Base-by-base conservation (phyloP, 2,329 filamentous ascomycete species). In the Sordariomycetes sp. region DNA sequence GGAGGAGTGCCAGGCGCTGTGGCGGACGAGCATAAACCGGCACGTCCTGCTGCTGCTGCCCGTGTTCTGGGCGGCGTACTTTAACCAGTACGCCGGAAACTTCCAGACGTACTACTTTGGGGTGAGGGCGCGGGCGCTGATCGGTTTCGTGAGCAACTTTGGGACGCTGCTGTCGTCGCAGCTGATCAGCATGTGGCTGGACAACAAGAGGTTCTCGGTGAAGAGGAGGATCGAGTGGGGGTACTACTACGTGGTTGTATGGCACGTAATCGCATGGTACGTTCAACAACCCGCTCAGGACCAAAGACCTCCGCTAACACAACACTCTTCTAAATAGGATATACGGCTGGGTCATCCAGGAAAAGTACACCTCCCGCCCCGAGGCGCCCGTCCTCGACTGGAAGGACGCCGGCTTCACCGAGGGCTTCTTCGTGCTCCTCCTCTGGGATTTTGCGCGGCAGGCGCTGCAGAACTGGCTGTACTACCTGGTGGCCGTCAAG, bases 401-500 rank as follows among this genome's bases (percentile, higher is more conserved):
- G 71, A 63, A 66, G 1, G 70, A 70, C 35, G 66, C 70, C 24
- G 76, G 76, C 0, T 79, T 77, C 20, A 66, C 69, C 0, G 70
- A 78, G 59, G 76, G 75, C 0, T 73, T 78, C 59, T 79, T 78
- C 55, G 76, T 78, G 2, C 61, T 78, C 1, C 65, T 77, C 0
- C 68, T 79, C 0, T 79, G 76, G 77, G 70, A 72, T 8, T 80
- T 81, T 61, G 69, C 78, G 2, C 70, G 77, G 2, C 79, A 82
- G 63, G 70, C 76, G 0, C 64, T 80, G 22, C 79, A 82, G 64
- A 82, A 80, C 58, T 81, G 77, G 76, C 69, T 82, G 1, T 82
- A 82, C 61, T 82, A 81, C 62, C 68, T 82, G 20, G 67, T 82
- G 1, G 76, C 78, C 0, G 79, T 75, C 5, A 81, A 76, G 69